Percentiles rank a stretch among this genome's conserved stretches.
These are phyloP conservation scores for Xylaria flabelliformis DNA, from an alignment of 495 filamentous ascomycete species.

Conservation along the genomic window DNA sequence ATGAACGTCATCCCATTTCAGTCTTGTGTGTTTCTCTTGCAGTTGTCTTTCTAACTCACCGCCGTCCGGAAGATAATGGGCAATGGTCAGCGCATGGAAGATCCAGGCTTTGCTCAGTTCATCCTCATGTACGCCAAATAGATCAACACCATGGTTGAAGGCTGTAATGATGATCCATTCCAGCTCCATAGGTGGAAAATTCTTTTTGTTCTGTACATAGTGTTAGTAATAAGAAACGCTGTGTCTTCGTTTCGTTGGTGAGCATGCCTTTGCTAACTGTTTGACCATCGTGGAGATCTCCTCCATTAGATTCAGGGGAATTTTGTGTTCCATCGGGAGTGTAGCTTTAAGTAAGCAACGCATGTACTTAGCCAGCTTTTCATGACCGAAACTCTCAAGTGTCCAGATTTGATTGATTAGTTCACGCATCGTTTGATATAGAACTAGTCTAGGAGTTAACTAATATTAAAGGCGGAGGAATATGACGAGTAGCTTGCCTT, in stretches of 20 bases:
- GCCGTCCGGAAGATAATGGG: constrained; percentile 60
- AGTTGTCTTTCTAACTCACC: constrained; percentile 59
- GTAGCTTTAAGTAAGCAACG: constrained; percentile 73
- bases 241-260: background rate
- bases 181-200: constrained; percentile 73
- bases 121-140: constrained; percentile 64
- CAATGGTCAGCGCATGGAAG: constrained; percentile 67
- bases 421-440: constrained; percentile 60
- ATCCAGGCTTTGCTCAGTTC: constrained; percentile 68
- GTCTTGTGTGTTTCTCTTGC: constrained; percentile 57
- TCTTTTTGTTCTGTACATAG: constrained; percentile 47
- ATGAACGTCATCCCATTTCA: constrained; percentile 51
- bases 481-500: constrained; percentile 43
- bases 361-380: constrained; percentile 71
- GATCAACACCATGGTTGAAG: constrained; percentile 81
- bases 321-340: constrained; percentile 50
- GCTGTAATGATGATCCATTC: constrained; percentile 76
- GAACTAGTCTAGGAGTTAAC: constrained; percentile 34
- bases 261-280: constrained; percentile 48
- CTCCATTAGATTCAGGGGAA: constrained; percentile 62
- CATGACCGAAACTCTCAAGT: constrained; percentile 56
- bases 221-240: constrained; percentile 6
- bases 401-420: constrained; percentile 69
- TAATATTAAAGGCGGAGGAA: background rate
- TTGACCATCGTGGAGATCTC: constrained; percentile 60